Evolutionary conservation across 2,329 filamentous ascomycete genomes (phyloP), one percentile per base, ranked within the genome.

Genomic region (Cytospora piceicola): DNA sequence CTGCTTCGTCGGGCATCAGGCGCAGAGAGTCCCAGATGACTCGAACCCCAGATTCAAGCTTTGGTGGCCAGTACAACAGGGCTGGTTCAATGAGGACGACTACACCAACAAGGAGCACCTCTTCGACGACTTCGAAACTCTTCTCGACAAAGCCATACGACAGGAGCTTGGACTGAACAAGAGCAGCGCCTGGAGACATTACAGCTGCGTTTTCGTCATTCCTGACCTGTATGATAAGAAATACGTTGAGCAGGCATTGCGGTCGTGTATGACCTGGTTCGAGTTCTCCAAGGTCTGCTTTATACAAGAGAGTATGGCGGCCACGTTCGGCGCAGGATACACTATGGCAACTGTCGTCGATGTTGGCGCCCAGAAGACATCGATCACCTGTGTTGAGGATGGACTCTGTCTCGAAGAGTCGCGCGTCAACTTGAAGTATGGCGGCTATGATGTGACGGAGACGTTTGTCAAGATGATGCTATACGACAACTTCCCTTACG

Each of bases 401-500:
- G 95, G 95, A 2, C 90, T 99, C 78, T 93, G 92, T 73, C 86
- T 97, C 30, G 95, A 98, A 69, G 94, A 97, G 74, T 99, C 95
- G 20, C 88, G 95, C 20, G 87, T 99, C 75, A 98, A 98, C 75
- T 81, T 99, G 70, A 98, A 99, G 76, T 96, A 90, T 72, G 95
- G 95, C 59, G 95, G 95, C 1, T 89, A 86, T 72, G 95, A 99
- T 76, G 91, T 98, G 46, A 98, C 95, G 0, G 93, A 97, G 72
- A 91, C 92, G 0, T 97, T 99, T 73, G 85, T 97, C 75, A 97
- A 95, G 79, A 98, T 98, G 94, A 93, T 98, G 90, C 86, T 99
- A 2, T 93, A 91, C 77, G 94, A 97, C 76, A 91, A 95, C 72
- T 97, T 99, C 72, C 94, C 96, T 6, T 99, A 99, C 75, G 86